Evolutionary conservation across 2,329 filamentous ascomycete genomes (phyloP).

Genomic region (Ramichloridium luteum): DNA sequence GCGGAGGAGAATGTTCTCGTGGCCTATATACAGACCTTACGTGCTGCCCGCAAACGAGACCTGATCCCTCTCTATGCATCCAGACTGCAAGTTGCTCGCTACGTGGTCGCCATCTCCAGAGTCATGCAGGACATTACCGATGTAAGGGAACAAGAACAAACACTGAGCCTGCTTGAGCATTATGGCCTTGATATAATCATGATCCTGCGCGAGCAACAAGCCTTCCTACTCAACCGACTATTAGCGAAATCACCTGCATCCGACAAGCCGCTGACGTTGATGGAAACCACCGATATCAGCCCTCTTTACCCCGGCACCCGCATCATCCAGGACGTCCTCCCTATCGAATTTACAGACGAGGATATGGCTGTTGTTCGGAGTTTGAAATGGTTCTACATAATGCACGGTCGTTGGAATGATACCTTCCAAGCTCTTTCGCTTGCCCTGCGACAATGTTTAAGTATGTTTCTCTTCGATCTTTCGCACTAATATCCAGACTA

Average conservation of each 20-base stretch:
- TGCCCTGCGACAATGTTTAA: slow-evolving; percentile 72
- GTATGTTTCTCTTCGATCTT: slow-evolving; percentile 42
- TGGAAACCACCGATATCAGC: slow-evolving; percentile 38
- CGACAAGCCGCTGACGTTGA: slow-evolving; percentile 28
- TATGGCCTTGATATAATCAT: slow-evolving; percentile 59
- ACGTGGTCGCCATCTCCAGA: slow-evolving; percentile 59
- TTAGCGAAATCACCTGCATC: slow-evolving; percentile 2
- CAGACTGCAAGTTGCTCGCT: slow-evolving; percentile 52
- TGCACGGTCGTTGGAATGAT: slow-evolving; percentile 59
- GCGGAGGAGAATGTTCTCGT: slow-evolving; percentile 64
- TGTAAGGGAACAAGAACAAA: slow-evolving; percentile 49
- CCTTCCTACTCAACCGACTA: slow-evolving; percentile 16
- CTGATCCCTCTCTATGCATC: slow-evolving; percentile 82
- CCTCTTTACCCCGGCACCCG: slow-evolving; percentile 44
- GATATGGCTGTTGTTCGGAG: slow-evolving; percentile 66
- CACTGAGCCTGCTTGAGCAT: slow-evolving; percentile 63
- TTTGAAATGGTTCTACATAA: slow-evolving; percentile 71
- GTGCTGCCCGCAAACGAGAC: slow-evolving; percentile 59
- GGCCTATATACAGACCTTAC: slow-evolving; percentile 69
- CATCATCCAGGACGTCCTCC: slow-evolving; percentile 59
- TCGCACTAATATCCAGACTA: slow-evolving; percentile 7
- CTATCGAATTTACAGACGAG: slow-evolving; percentile 42
- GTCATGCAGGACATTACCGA: slow-evolving; percentile 65
- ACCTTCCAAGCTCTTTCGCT: slow-evolving; percentile 57
- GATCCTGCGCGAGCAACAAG: slow-evolving; percentile 60